Base-by-base conservation (phyloP, 2,329 filamentous ascomycete species). In the Hypoxylon sp. region DNA sequence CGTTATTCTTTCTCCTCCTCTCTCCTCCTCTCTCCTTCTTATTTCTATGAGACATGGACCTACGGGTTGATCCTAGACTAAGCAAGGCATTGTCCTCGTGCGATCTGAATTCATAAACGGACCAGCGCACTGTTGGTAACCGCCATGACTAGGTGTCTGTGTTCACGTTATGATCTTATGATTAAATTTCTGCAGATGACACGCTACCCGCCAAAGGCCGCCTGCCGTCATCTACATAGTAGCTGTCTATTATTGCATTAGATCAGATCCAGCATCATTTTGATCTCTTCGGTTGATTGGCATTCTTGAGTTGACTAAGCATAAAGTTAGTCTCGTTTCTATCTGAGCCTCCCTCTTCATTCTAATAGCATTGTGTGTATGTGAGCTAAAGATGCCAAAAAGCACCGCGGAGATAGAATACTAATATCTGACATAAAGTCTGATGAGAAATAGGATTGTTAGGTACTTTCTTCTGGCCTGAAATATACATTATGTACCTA, bases 91-190 rank as follows among this genome's bases (percentile, higher is more conserved):
- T 22, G 14, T 55, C 24, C 26, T 46, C 24, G n/a, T 33, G 35
- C 11, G 29, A 14, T 3, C 4, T 11, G 29, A 24, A 19, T 39
- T 35, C 26, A 10, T 22, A 35, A 22, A 22, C 19, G 6, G n/a
- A 14, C 5, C 24, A 11, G 29, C 17, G 8, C 22, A 35, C 35
- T 22, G 46, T 47, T 35, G 26, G 29, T 14, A 33, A 46, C 17
- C n/a, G 3, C 19, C 13, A 47, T 35, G 47, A 29, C 46, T 57
- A 35, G 52, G 39, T 31, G 3, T 24, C 29, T 57, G 47, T 57
- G 39, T 57, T 57, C 29, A 47, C 54, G 24, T 26, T 47, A 35
- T 57, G 54, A 46, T 47, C 54, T 44, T 37, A 47, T 57, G 54
- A 57, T 47, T 14, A 24, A 22, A 24, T 24, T 19, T 33, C 17